A percentile compares a stretch with the other conserved stretches of the same genome.
Conservation (phyloP, 768 basidiomycete species). For the Xerocomus potaroensis region DNA sequence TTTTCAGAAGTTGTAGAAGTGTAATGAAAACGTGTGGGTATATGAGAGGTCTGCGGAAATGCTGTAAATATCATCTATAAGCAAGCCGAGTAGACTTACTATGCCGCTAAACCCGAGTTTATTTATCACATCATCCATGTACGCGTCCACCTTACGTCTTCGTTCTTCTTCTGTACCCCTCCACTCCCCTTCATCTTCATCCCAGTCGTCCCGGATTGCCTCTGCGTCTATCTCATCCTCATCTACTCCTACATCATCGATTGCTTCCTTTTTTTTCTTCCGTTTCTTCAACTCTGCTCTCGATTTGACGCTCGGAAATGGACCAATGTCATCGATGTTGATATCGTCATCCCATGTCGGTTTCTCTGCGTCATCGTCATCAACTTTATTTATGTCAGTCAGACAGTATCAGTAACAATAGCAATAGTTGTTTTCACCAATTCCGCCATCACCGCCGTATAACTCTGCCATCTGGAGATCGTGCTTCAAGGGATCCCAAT, state of each 20-base stretch:
- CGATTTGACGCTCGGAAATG: slow-evolving; percentile 31
- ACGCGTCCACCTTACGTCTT: slow-evolving; percentile 75
- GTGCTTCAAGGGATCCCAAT: slow-evolving; percentile 87
- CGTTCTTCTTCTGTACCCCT: slow-evolving; percentile 89
- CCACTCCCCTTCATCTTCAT: slow-evolving; percentile 61
- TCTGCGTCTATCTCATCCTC: slow-evolving; percentile 54
- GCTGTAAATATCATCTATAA: background rate
- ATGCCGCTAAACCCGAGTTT: slow-evolving; percentile 91
- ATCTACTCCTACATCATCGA: slow-evolving; percentile 46
- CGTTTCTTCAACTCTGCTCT: slow-evolving; percentile 21
- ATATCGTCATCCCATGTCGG: slow-evolving; percentile 93
- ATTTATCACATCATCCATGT: slow-evolving; percentile 87
- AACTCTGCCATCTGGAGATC: slow-evolving; percentile 78
- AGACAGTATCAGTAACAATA: too few species aligned
- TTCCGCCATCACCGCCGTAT: slow-evolving; percentile 53
- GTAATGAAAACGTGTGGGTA: slow-evolving; percentile 94
- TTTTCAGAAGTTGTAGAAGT: slow-evolving; percentile 55
- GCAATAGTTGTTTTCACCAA: slow-evolving; percentile 19
- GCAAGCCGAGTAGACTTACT: slow-evolving; percentile 43
- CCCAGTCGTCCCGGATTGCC: slow-evolving; percentile 28
- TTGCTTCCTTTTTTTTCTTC: slow-evolving; percentile 50
- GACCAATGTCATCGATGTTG: slow-evolving; percentile 64
- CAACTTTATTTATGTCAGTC: slow-evolving; percentile 11
- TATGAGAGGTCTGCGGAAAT: slow-evolving; percentile 66
- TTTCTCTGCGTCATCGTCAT: slow-evolving; percentile 51